Conservation (phyloP, 164 flowering plant genomes). For the Aristolochia fimbriata region DNA sequence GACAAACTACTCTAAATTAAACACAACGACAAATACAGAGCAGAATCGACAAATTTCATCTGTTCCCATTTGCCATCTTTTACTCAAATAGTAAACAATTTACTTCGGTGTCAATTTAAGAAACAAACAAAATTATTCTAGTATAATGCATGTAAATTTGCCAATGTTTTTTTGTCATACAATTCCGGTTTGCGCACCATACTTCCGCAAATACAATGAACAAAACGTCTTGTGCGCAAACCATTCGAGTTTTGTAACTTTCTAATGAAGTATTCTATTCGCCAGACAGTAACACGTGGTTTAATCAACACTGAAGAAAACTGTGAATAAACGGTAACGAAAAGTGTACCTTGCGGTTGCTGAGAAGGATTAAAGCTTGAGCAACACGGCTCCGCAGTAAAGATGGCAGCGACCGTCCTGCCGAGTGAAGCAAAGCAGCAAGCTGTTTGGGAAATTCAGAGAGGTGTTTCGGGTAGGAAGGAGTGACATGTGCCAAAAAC, state of each 20-base stretch:
- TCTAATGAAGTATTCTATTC: too few species aligned
- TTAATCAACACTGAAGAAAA: background rate
- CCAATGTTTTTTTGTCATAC: too few species aligned
- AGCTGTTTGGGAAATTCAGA: slow-evolving; percentile 48
- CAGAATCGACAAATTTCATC: too few species aligned
- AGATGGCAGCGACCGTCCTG: slow-evolving; percentile 50
- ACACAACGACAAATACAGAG: too few species aligned
- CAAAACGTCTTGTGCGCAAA: background rate
- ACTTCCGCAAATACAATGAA: background rate
- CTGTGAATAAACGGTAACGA: background rate
- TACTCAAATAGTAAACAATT: too few species aligned
- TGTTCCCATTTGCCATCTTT: too few species aligned
- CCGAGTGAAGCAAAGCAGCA: slow-evolving; percentile 33
- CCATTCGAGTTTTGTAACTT: too few species aligned
- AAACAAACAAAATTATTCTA: too few species aligned
- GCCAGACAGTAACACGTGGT: too few species aligned
- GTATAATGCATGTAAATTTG: too few species aligned
- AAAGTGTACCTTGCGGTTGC: slow-evolving; percentile 58
- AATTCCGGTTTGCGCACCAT: background rate
- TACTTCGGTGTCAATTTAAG: too few species aligned
- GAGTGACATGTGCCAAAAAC: slow-evolving; percentile 79
- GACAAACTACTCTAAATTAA: too few species aligned
- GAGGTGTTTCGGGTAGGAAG: slow-evolving; percentile 56
- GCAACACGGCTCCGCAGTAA: slow-evolving; percentile 46
- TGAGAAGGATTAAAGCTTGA: slow-evolving; percentile 69